Evolutionary conservation across 2,329 filamentous ascomycete genomes (phyloP).

Genomic region (Teratosphaeria destructans): DNA sequence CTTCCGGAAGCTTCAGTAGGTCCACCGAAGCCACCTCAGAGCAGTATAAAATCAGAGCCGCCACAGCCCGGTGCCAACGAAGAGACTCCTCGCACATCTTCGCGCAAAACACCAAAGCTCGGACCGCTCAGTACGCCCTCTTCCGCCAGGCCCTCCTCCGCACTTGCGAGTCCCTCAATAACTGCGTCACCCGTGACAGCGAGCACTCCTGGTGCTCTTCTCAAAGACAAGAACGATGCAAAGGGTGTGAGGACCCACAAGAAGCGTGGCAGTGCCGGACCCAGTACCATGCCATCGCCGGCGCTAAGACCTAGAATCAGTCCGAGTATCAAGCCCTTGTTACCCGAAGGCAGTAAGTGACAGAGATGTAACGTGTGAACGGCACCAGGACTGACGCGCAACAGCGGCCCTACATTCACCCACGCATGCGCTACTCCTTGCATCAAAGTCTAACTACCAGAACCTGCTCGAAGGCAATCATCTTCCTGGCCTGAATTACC

Average conservation of each 20-base stretch:
- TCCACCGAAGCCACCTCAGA: constrained; percentile 32
- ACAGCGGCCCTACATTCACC: constrained; percentile 42
- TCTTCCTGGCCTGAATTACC: constrained; percentile 65
- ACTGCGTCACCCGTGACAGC: constrained; percentile 40
- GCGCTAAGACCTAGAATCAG: constrained; percentile 83
- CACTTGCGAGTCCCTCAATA: constrained; percentile 42
- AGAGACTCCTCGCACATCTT: constrained; percentile 51
- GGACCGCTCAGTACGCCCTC: constrained; percentile 44
- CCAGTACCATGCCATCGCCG: constrained; percentile 65
- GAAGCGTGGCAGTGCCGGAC: constrained; percentile 52
- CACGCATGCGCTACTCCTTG: constrained; percentile 62
- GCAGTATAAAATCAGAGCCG: constrained; percentile 37
- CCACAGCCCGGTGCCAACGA: constrained; percentile 34
- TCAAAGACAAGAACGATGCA: constrained; percentile 23
- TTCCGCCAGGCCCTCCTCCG: constrained; percentile 27
- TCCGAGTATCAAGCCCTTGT: constrained; percentile 82
- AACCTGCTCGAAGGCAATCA: constrained; percentile 91
- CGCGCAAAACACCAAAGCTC: constrained; percentile 57
- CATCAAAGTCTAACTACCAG: constrained; percentile 95
- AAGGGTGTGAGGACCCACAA: constrained; percentile 40
- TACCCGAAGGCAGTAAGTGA: constrained; percentile 57
- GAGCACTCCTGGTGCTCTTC: constrained; percentile 21
- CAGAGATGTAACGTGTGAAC: not conserved
- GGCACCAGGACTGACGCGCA: constrained; percentile 7
- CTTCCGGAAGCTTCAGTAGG: constrained; percentile 1